phyloP scores from a whole-genome alignment of 1,284 basidiomycete species.

The Leccinum fallax region DNA sequence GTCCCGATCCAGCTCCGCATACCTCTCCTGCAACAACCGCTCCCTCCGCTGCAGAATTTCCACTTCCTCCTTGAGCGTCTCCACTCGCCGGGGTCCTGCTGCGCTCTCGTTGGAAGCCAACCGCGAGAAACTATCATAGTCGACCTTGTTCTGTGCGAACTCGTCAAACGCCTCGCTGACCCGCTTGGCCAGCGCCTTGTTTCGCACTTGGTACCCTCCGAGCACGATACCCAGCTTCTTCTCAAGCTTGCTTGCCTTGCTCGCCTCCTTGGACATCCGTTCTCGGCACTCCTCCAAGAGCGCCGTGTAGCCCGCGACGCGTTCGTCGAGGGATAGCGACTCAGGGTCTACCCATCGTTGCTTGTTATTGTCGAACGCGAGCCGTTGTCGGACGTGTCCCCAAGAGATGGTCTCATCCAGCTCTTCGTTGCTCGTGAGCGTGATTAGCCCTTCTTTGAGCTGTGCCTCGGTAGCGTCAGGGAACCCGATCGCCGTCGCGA shows the following conservation, averaged over 20 bases:
- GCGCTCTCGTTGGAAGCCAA: slow-evolving; percentile 73
- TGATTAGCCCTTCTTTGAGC: slow-evolving; percentile 71
- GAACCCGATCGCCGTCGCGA: slow-evolving; percentile 81
- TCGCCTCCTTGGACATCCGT: slow-evolving; percentile 83
- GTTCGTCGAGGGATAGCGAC: slow-evolving; percentile 57
- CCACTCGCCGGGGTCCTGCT: slow-evolving; percentile 74
- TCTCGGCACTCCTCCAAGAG: slow-evolving; percentile 68
- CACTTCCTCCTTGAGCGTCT: slow-evolving; percentile 82
- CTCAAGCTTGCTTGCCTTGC: slow-evolving; percentile 83
- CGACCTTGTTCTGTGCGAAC: slow-evolving; percentile 65
- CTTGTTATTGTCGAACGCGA: slow-evolving; percentile 64
- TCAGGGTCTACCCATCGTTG: slow-evolving; percentile 71
- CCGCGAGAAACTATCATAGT: slow-evolving; percentile 77
- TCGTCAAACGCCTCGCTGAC: slow-evolving; percentile 72
- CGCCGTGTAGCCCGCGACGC: slow-evolving; percentile 64
- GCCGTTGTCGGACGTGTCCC: slow-evolving; percentile 59
- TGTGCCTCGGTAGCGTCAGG: slow-evolving; percentile 81
- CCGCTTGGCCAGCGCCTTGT: slow-evolving; percentile 67
- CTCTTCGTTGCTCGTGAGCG: slow-evolving; percentile 61
- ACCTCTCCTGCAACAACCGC: slow-evolving; percentile 73
- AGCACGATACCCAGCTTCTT: slow-evolving; percentile 89
- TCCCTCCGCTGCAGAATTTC: slow-evolving; percentile 77
- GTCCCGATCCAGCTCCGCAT: slow-evolving; percentile 81
- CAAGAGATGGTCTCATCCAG: slow-evolving; percentile 65
- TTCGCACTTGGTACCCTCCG: slow-evolving; percentile 88